Evolutionary conservation across 495 filamentous ascomycete species (phyloP).

Genomic region (Aspergillus conjunctus): DNA sequence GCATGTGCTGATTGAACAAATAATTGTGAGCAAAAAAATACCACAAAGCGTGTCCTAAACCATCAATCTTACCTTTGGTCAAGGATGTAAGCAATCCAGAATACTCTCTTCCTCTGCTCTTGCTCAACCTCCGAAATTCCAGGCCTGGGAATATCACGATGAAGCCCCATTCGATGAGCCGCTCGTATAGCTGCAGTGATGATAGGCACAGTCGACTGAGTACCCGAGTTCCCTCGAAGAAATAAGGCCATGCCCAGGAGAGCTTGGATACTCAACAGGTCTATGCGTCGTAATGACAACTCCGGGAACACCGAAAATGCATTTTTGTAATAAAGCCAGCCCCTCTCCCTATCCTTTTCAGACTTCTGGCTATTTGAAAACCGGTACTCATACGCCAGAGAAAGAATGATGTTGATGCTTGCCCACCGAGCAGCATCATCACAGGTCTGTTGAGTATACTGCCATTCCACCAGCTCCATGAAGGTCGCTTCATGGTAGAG

Average conservation of each 20-base stretch:
- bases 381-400: slow-evolving; percentile 84
- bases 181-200: slow-evolving; percentile 89
- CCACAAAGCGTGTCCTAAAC: too few relatives aligned
- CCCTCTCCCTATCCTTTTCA: slow-evolving; percentile 84
- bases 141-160: slow-evolving; percentile 83
- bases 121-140: slow-evolving; percentile 80
- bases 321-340: slow-evolving; percentile 93
- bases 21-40: not conserved
- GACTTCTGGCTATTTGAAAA: slow-evolving; percentile 86
- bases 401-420: slow-evolving; percentile 87
- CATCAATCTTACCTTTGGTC: slow-evolving; percentile 71
- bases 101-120: slow-evolving; percentile 88
- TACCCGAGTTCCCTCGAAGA: slow-evolving; percentile 91
- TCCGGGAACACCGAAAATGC: slow-evolving; percentile 89
- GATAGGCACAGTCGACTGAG: slow-evolving; percentile 84
- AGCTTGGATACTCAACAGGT: slow-evolving; percentile 90
- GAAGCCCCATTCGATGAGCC: slow-evolving; percentile 91
- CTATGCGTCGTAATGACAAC: slow-evolving; percentile 88
- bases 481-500: slow-evolving; percentile 94
- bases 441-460: slow-evolving; percentile 89
- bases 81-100: slow-evolving; percentile 95
- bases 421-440: slow-evolving; percentile 97
- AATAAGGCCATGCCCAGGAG: slow-evolving; percentile 93
- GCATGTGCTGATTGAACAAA: slow-evolving; percentile 58
- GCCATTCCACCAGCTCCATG: slow-evolving; percentile 90